Evolutionary conservation across 257 asterid genomes (phyloP).

Genomic region (Nicotiana noctiflora): DNA sequence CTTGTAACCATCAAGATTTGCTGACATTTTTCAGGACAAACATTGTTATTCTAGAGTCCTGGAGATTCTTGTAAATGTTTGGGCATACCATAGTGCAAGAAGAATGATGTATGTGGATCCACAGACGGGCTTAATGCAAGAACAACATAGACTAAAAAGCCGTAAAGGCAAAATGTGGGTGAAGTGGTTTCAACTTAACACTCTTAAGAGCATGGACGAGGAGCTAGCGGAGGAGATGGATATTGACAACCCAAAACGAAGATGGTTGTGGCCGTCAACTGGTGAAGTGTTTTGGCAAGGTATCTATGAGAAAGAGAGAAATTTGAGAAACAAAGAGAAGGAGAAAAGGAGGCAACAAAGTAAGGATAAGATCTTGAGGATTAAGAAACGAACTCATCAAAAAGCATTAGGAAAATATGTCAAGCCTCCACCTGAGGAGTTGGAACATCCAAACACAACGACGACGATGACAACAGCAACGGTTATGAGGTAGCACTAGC

Average conservation of each 20-base stretch:
- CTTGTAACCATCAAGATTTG: neutral
- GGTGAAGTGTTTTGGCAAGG: constrained; percentile 95
- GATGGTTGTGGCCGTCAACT: constrained; percentile 87
- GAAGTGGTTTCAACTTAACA: constrained; percentile 68
- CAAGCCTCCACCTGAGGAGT: constrained; percentile 59
- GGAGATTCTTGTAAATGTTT: constrained; percentile 79
- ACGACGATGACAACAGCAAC: neutral
- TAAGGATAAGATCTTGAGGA: constrained; percentile 67
- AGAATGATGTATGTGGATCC: constrained; percentile 81
- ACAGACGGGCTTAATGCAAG: constrained; percentile 59
- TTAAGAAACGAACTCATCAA: constrained; percentile 60
- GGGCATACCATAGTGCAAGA: constrained; percentile 95
- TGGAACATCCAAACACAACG: constrained; percentile 33
- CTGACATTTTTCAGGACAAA: constrained; percentile 58
- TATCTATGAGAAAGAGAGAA: constrained; percentile 57
- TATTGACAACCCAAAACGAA: constrained; percentile 43
- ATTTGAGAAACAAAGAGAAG: constrained; percentile 46
- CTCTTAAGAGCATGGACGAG: constrained; percentile 83
- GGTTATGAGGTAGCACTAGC: constrained; percentile 27
- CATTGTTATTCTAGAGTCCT: constrained; percentile 80
- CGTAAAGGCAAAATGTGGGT: constrained; percentile 89
- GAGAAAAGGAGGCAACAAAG: constrained; percentile 64
- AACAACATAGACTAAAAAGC: constrained; percentile 55
- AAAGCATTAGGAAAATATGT: constrained; percentile 76
- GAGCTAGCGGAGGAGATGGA: constrained; percentile 87